Evolutionary conservation across 345 rosid genomes (phyloP), one percentile per base, ranked within the genome.

Genomic region (Aurinia saxatilis): DNA sequence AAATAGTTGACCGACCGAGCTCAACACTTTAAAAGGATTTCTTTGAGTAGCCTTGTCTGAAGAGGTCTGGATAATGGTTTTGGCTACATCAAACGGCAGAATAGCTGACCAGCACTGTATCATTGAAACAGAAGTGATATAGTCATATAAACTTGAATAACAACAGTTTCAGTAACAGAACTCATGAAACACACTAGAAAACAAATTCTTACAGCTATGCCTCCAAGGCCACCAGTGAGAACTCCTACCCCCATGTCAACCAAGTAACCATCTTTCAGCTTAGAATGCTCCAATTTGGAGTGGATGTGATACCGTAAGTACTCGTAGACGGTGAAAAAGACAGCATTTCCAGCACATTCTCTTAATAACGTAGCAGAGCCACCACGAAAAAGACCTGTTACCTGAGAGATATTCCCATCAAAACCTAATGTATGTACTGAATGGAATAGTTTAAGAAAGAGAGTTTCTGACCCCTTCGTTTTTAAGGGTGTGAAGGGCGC

Each of bases 21-120:
- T 77, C 77, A 95, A 71, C 55, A 95, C 84, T 69, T 29, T 68
- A 36, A 90, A 81, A 37, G 96, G 96, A 68, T 87, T 90, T 65
- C 81, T 77, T 16, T 87, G 66, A 25, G 74, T 69, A 67, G 64
- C 68, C 73, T 73, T 80, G 60, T 82, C 87, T 44, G 83, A 75
- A 59, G 85, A 59, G 37, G 96, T 93, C 77, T 93, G 97, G 64
- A 87, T 93, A 34, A 93, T 80, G 30, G 97, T 93, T 77, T 93
- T 93, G 2, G 96, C 96, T 50, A 92, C 93, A 59, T 86, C 96
- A 63, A 89, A 66, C 8, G 98, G 96, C 66, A 92, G 60, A 70
- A 92, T 77, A 48, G 83, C 82, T 19, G 84, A 80, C 96, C 97
- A 93, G 66, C 80, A 93, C 95, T 93, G 61, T 60, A 35, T 31